Evolutionary conservation across 495 filamentous ascomycete genomes (phyloP), one percentile per base, ranked within the genome.

Genomic region (Amphirosellinia nigrospora): DNA sequence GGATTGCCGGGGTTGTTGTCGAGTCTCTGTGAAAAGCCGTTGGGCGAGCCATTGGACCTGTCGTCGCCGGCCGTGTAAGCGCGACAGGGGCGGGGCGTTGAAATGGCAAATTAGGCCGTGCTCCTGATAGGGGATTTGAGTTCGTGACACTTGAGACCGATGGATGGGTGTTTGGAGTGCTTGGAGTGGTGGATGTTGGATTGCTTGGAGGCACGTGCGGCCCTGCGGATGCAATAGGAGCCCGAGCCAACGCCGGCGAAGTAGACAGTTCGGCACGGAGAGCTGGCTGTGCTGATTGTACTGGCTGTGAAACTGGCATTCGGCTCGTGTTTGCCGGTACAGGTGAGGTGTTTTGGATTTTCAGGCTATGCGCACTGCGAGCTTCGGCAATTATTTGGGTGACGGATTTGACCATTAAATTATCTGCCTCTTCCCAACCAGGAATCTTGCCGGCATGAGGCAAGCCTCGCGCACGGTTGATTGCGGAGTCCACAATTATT

Each of bases 371-470:
- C 15, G 74, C 73, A 53, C 64, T 73, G 9, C 75, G 75, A 16
- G 72, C 75, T 43, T 78, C 75, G n/a, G 68, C 73, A 50, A 78
- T 76, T 41, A 78, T 78, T 69, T 76, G 72, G 21, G 69, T 72
- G 26, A 78, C 74, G 64, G 76, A 76, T 55, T 74, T 78, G 13
- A 74, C 72, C 74, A 78, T 78, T 50, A 78, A 46, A 34, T 72
- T 72, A 45, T 78, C 76, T 50, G 76, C 76, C 67, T 76, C 74
- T n/a, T 78, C 76, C 76, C 76, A 78, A 23, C 74, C 74, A 52
- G 66, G 74, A 59, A 78, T 70, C 9, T 73, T 73, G 16, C 69
- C 72, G 28, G 66, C 19, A 30, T 74, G 75, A 10, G 76, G 71
- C 38, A 74, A 66, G 50, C 76, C 76, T 53, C 73, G 71, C 38